A percentile compares a stretch with the other conserved stretches of the same genome.
These are phyloP conservation scores for Aspergillus affinis DNA, from an alignment of 495 filamentous ascomycete species.

Conservation along the genomic window DNA sequence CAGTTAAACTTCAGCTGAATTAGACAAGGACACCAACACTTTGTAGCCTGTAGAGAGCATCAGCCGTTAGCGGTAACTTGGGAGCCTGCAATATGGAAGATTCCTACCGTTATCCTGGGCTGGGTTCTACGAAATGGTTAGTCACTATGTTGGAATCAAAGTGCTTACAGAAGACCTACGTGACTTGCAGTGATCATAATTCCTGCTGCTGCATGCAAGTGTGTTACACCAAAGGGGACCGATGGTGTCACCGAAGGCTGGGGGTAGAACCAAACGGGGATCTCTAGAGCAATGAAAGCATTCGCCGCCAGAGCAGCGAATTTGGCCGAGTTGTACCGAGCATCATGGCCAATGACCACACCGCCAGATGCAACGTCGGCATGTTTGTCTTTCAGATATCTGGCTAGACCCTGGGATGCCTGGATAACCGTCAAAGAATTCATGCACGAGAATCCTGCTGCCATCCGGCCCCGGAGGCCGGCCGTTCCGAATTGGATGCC, in stretches of 20 bases:
- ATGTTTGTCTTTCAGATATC: slow-evolving; percentile 52
- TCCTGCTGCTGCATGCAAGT: slow-evolving; percentile 59
- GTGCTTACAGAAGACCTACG: slow-evolving; percentile 27
- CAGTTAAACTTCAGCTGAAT: slow-evolving; percentile 11
- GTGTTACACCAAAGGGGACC: slow-evolving; percentile 64
- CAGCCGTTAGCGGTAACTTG: background rate
- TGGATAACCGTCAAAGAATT: slow-evolving; percentile 71
- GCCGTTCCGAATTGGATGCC: slow-evolving; percentile 71
- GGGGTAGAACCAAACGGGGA: slow-evolving; percentile 63
- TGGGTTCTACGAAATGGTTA: slow-evolving; percentile 50
- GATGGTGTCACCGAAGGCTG: slow-evolving; percentile 60
- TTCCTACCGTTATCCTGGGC: slow-evolving; percentile 61
- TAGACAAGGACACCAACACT: slow-evolving; percentile 43
- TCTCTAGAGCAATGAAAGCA: slow-evolving; percentile 60
- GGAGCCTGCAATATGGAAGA: background rate
- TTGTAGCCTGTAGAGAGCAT: slow-evolving; percentile 54
- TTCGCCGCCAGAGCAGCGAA: slow-evolving; percentile 65
- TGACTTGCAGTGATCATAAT: slow-evolving; percentile 75
- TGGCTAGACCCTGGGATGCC: slow-evolving; percentile 69
- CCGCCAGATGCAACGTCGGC: slow-evolving; percentile 41
- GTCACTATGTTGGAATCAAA: slow-evolving; percentile 1
- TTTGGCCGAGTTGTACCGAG: slow-evolving; percentile 63
- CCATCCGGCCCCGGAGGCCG: slow-evolving; percentile 67
- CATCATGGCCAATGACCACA: slow-evolving; percentile 68
- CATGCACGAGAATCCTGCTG: slow-evolving; percentile 69